phyloP scores from a whole-genome alignment of 192 early-diverging fungal species.

The Entophlyctis luteolus region DNA sequence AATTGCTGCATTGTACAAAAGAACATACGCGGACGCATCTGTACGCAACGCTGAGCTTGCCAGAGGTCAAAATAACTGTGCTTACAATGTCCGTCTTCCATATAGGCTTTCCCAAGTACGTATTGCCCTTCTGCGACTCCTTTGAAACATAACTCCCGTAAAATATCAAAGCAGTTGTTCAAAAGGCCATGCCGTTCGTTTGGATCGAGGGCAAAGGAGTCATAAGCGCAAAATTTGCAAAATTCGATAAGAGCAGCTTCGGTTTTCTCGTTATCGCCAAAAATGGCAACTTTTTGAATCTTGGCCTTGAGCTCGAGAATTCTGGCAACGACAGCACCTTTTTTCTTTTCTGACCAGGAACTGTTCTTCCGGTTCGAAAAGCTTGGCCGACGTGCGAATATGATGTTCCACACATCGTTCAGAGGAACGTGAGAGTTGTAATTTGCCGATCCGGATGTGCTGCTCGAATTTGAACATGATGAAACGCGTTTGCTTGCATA shows the following conservation, averaged over 20 bases:
- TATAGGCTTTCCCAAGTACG: slow-evolving; percentile 36
- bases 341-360: background rate
- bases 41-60: no score
- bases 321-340: background rate
- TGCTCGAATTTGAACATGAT: no score
- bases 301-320: background rate
- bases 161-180: slow-evolving; percentile 65
- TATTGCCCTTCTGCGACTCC: slow-evolving; percentile 63
- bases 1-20: slow-evolving; percentile 16
- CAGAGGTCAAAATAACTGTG: no score
- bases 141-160: slow-evolving; percentile 55
- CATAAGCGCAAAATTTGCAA: slow-evolving; percentile 12
- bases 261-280: background rate
- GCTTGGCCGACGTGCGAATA: background rate
- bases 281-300: background rate
- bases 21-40: slow-evolving; percentile 18
- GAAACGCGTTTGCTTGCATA: no score
- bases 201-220: slow-evolving; percentile 6
- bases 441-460: no score
- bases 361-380: background rate
- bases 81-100: slow-evolving; percentile 45
- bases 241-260: slow-evolving; percentile 6
- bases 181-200: slow-evolving; percentile 32
- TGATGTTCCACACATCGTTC: slow-evolving; percentile 12
- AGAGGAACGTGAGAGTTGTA: no score